phyloP scores from a whole-genome alignment of 2,329 filamentous ascomycete species.

The Claviceps fusiformis region DNA sequence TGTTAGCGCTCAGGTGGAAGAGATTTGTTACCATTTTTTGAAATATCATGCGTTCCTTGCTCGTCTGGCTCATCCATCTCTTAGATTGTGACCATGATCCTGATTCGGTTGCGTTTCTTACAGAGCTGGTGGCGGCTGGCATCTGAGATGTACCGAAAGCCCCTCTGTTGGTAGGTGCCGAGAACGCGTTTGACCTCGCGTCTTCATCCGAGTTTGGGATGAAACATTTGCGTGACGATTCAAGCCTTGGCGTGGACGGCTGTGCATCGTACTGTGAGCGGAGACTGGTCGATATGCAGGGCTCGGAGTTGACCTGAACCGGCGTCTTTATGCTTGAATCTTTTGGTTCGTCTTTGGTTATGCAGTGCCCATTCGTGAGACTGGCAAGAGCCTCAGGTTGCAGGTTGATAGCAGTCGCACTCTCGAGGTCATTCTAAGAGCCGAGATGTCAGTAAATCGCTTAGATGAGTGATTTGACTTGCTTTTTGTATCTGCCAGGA shows the following conservation, averaged over 20 bases:
- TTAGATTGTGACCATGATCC: constrained; percentile 25
- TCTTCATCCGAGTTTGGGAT: neutral
- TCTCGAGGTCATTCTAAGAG: neutral
- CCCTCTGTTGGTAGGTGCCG: neutral
- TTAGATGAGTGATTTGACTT: neutral
- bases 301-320: neutral
- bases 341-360: neutral
- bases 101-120: constrained; percentile 6
- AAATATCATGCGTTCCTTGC: constrained; percentile 20
- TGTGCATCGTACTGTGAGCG: neutral
- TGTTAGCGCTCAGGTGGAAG: constrained; percentile 20
- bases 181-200: neutral
- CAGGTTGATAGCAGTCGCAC: neutral
- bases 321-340: neutral
- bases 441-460: neutral
- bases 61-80: constrained; percentile 24
- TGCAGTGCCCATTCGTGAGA: neutral
- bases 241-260: neutral
- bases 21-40: constrained; percentile 23
- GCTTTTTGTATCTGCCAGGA: neutral
- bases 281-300: neutral
- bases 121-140: neutral
- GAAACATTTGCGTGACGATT: neutral
- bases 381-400: neutral
- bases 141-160: neutral